These are phyloP conservation scores for Leonotis leonurus DNA, from an alignment of 257 asterid genomes.

Conservation along the genomic window DNA sequence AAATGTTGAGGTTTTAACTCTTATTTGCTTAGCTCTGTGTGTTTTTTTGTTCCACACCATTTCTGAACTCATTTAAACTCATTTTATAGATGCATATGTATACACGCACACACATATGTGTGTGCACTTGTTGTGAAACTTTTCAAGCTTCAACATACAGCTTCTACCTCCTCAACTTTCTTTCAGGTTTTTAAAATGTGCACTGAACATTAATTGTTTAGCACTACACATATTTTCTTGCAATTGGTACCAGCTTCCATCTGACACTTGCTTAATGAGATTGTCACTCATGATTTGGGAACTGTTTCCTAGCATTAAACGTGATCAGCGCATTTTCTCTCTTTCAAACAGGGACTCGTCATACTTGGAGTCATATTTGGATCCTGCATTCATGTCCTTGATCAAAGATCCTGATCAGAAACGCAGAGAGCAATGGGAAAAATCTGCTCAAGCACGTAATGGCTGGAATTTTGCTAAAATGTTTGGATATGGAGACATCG, in stretches of 20 bases:
- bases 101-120: neutral
- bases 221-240: neutral
- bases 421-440: slow-evolving; percentile 87
- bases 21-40: slow-evolving; percentile 6
- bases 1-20: neutral
- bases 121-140: neutral
- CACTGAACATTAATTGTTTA: neutral
- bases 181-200: neutral
- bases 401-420: slow-evolving; percentile 86
- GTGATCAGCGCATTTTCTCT: neutral
- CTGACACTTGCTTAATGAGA: neutral
- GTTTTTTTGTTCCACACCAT: neutral
- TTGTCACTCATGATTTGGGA: slow-evolving; percentile 1
- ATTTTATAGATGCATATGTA: no score
- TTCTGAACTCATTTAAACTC: neutral
- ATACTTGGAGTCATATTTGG: slow-evolving; percentile 74
- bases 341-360: slow-evolving; percentile 51
- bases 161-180: neutral
- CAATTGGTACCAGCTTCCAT: neutral
- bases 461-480: slow-evolving; percentile 61
- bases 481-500: slow-evolving; percentile 89
- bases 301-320: neutral
- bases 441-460: slow-evolving; percentile 68
- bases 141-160: neutral
- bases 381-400: slow-evolving; percentile 92